Evolutionary conservation across 176 grass and related monocot genomes (phyloP).

Genomic region (Raddia distichophylla): DNA sequence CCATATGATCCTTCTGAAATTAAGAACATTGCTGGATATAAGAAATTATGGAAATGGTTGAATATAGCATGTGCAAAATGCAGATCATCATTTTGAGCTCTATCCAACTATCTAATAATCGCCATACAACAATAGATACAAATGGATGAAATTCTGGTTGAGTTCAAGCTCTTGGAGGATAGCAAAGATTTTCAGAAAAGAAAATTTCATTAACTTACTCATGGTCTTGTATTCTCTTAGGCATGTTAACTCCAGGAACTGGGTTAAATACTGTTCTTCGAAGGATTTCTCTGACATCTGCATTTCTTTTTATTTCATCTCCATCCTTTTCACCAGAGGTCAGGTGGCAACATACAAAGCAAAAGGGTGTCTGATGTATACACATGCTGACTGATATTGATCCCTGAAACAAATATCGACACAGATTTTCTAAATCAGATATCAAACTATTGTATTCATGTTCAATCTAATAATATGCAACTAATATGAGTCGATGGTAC

Average conservation of each 20-base stretch:
- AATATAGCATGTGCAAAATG: constrained; percentile 10
- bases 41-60: constrained; percentile 24
- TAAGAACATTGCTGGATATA: constrained; percentile 8
- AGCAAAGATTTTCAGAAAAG: constrained; percentile 7
- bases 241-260: constrained; percentile 40
- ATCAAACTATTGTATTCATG: not conserved
- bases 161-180: constrained; percentile 12
- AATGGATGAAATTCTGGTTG: constrained; percentile 3
- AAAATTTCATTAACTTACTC: constrained; percentile 54
- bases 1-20: constrained; percentile 95
- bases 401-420: constrained; percentile 56
- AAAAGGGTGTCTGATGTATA: constrained; percentile 82
- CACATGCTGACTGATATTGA: constrained; percentile 98
- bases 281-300: constrained; percentile 81
- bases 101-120: not conserved
- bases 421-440: constrained; percentile 18
- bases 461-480: not conserved
- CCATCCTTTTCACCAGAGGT: constrained; percentile 83
- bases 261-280: constrained; percentile 76
- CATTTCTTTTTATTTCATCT: constrained; percentile 72
- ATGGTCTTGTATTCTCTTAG: constrained; percentile 66
- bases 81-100: not conserved
- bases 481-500: not conserved
- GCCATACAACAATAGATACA: not conserved
- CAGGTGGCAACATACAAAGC: constrained; percentile 90